phyloP scores from a whole-genome alignment of 2,329 filamentous ascomycete species.

The Seiridium unicorne region DNA sequence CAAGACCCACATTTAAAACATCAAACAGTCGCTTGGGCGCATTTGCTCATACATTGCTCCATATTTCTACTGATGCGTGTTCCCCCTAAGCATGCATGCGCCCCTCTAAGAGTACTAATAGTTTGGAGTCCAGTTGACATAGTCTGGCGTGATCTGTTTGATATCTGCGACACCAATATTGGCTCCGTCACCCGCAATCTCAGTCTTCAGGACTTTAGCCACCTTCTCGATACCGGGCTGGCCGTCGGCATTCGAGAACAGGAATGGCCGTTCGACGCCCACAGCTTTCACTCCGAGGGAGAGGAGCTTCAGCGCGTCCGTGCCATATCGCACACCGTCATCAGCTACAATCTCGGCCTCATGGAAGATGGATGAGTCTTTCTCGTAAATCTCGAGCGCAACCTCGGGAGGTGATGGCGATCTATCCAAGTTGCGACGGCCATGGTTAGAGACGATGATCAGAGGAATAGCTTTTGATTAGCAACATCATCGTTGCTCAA shows the following conservation, averaged over 20 bases:
- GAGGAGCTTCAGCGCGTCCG: slow-evolving; percentile 31
- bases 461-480: slow-evolving; percentile 16
- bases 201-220: slow-evolving; percentile 41
- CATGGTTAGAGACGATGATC: slow-evolving; percentile 34
- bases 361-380: slow-evolving; percentile 27
- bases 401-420: slow-evolving; percentile 27
- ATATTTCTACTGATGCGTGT: too few species aligned
- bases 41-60: too few species aligned
- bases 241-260: slow-evolving; percentile 48
- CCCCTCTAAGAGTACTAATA: slow-evolving; percentile 9
- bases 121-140: slow-evolving; percentile 14
- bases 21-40: too few species aligned
- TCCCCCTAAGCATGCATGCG: not conserved
- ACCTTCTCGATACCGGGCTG: slow-evolving; percentile 38
- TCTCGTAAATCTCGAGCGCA: slow-evolving; percentile 24
- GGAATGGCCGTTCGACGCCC: slow-evolving; percentile 42
- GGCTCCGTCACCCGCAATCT: slow-evolving; percentile 32
- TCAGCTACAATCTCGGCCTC: slow-evolving; percentile 30
- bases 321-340: slow-evolving; percentile 31
- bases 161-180: slow-evolving; percentile 26
- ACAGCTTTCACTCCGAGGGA: slow-evolving; percentile 31
- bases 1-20: too few species aligned
- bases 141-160: slow-evolving; percentile 19
- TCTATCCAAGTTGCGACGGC: slow-evolving; percentile 31
- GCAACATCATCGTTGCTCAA: slow-evolving; percentile 16